These are phyloP conservation scores for Aspergillus felis DNA, from an alignment of 2,329 filamentous ascomycete species.

Conservation along the genomic window DNA sequence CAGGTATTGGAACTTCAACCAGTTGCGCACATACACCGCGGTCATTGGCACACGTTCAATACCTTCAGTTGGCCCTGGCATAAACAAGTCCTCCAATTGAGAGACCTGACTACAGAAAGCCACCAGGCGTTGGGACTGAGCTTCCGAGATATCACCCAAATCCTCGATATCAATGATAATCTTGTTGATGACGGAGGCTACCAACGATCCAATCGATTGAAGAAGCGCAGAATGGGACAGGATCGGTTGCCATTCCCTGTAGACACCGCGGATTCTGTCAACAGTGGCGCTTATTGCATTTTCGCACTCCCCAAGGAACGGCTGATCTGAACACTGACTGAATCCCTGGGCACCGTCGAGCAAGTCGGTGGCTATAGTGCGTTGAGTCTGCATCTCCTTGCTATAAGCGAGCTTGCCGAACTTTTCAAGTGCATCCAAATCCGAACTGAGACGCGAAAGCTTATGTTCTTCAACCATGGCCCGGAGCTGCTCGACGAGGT, in stretches of 20 bases:
- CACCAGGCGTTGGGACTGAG: constrained; percentile 58
- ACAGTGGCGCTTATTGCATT: constrained; percentile 56
- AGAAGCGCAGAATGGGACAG: constrained; percentile 58
- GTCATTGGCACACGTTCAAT: constrained; percentile 48
- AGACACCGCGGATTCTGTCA: constrained; percentile 54
- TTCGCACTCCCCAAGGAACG: constrained; percentile 58
- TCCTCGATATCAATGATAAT: constrained; percentile 61
- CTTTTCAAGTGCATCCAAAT: constrained; percentile 54
- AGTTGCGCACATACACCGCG: constrained; percentile 59
- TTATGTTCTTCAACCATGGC: constrained; percentile 45
- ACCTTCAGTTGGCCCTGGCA: constrained; percentile 38
- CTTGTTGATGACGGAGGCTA: constrained; percentile 55
- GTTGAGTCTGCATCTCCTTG: constrained; percentile 62
- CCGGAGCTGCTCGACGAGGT: constrained; percentile 53
- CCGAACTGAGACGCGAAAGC: constrained; percentile 49
- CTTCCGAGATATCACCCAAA: constrained; percentile 60
- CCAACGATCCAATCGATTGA: constrained; percentile 58
- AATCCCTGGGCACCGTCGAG: constrained; percentile 63
- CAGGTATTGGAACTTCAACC: constrained; percentile 64
- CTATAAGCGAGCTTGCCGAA: constrained; percentile 61
- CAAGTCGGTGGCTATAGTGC: constrained; percentile 59
- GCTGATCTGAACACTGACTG: constrained; percentile 54
- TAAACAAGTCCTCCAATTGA: constrained; percentile 55
- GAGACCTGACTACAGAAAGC: constrained; percentile 54
- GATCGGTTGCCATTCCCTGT: constrained; percentile 54